phyloP scores from a whole-genome alignment of 129 eudicot species.

The Saposhnikovia divaricata region DNA sequence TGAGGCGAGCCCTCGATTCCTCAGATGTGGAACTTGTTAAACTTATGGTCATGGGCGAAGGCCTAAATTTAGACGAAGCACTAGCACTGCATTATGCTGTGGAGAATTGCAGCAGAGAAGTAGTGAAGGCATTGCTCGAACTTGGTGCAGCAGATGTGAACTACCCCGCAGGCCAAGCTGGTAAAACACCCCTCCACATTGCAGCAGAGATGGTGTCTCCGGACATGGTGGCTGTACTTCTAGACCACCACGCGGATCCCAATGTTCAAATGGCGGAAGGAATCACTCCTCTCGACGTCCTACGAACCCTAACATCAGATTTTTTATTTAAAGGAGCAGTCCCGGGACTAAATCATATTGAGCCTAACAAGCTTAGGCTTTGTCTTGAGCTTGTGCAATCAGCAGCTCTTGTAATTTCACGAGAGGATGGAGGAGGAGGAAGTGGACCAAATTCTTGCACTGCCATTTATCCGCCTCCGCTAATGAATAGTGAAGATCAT shows the following conservation, averaged over 20 bases:
- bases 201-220: constrained; percentile 98
- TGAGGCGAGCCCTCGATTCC: constrained; percentile 94
- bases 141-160: constrained; percentile 93
- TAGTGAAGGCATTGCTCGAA: constrained; percentile 82
- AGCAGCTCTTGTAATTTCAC: constrained; percentile 82
- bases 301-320: constrained; percentile 88
- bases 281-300: constrained; percentile 76
- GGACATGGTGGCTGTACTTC: constrained; percentile 91
- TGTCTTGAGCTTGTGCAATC: constrained; percentile 92
- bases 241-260: constrained; percentile 97
- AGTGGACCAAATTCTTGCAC: constrained; percentile 26
- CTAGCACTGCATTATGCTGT: constrained; percentile 87
- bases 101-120: constrained; percentile 80
- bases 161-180: constrained; percentile 85
- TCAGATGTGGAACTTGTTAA: constrained; percentile 94
- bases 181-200: constrained; percentile 81
- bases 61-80: constrained; percentile 79
- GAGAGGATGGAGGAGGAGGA: constrained; percentile 63
- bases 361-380: constrained; percentile 94
- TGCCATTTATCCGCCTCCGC: constrained; percentile 34
- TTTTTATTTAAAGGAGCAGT: constrained; percentile 85
- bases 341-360: constrained; percentile 73
- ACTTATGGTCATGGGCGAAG: constrained; percentile 99
- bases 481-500: constrained; percentile 33
- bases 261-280: constrained; percentile 74